These are phyloP conservation scores for Trametes cingulata DNA, from an alignment of 768 basidiomycete genomes.

Conservation along the genomic window DNA sequence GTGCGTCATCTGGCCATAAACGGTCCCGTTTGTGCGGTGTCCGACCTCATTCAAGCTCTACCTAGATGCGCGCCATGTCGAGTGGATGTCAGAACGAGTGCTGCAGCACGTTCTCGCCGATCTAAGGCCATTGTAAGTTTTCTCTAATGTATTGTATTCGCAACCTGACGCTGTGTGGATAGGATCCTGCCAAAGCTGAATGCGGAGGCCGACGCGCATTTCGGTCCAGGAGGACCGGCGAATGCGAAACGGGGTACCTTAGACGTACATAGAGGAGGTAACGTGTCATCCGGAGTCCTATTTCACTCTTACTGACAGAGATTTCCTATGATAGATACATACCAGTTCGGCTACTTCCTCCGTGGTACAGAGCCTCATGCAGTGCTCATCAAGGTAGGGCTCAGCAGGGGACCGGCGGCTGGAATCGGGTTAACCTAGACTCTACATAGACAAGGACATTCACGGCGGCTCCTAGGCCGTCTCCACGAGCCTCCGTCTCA, in stretches of 20 bases:
- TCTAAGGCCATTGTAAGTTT: slow-evolving; percentile 64
- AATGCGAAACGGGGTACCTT: slow-evolving; percentile 67
- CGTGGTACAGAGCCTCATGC: slow-evolving; percentile 82
- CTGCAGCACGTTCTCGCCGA: slow-evolving; percentile 82
- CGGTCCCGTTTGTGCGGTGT: not conserved
- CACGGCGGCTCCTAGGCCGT: slow-evolving; percentile 33
- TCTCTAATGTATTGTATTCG: not conserved
- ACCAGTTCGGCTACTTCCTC: slow-evolving; percentile 91
- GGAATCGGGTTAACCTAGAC: not conserved
- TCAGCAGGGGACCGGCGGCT: not conserved
- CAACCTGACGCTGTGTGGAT: not conserved
- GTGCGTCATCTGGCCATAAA: slow-evolving; percentile 38
- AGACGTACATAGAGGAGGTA: slow-evolving; percentile 85
- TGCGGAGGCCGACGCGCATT: slow-evolving; percentile 51
- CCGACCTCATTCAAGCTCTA: slow-evolving; percentile 54
- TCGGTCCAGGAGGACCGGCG: slow-evolving; percentile 42
- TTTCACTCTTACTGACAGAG: not conserved
- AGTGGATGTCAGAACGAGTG: slow-evolving; percentile 87
- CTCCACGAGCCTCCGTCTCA: slow-evolving; percentile 19
- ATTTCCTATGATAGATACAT: slow-evolving; percentile 56
- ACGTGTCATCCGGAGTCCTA: slow-evolving; percentile 18
- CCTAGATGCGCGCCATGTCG: slow-evolving; percentile 82
- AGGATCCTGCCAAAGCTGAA: slow-evolving; percentile 71
- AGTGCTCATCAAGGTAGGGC: slow-evolving; percentile 71
- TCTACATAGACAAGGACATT: slow-evolving; percentile 43